These are phyloP conservation scores for Cutaneotrichosporon sp. DNA, from an alignment of 1,284 basidiomycete genomes.

Conservation along the genomic window DNA sequence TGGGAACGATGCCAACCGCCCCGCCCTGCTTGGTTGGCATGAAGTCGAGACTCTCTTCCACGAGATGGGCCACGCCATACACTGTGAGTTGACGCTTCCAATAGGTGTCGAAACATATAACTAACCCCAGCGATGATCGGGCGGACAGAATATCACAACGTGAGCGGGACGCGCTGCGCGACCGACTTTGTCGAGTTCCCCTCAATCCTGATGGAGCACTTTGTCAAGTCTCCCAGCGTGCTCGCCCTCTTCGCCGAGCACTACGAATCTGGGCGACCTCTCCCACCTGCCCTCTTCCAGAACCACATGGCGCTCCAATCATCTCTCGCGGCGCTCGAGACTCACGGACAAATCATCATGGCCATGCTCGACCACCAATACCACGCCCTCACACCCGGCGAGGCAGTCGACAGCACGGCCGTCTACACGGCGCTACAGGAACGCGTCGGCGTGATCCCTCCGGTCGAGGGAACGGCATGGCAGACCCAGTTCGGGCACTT, in stretches of 20 bases:
- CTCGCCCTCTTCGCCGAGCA: conserved; percentile 72
- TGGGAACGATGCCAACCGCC: conserved; percentile 60
- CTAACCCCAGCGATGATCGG: conserved; percentile 79
- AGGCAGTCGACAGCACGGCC: conserved; percentile 67
- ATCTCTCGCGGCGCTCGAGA: conserved; percentile 64
- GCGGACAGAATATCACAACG: conserved; percentile 95
- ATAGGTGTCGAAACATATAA: too few species aligned
- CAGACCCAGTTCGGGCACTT: conserved; percentile 95
- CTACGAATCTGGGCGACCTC: conserved; percentile 62
- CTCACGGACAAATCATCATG: conserved; percentile 86
- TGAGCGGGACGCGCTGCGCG: conserved; percentile 95
- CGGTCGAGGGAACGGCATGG: conserved; percentile 79
- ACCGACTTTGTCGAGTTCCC: conserved; percentile 98
- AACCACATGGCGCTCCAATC: conserved; percentile 49
- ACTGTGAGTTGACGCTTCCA: conserved; percentile 66
- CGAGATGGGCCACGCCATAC: conserved; percentile 99
- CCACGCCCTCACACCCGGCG: conserved; percentile 64
- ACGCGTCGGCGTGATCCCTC: conserved; percentile 73
- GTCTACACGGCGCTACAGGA: conserved; percentile 66
- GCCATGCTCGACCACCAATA: conserved; percentile 87
- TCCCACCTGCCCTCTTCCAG: conserved; percentile 63
- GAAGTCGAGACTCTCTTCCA: conserved; percentile 95
- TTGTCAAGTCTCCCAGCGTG: conserved; percentile 79
- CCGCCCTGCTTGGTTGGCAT: conserved; percentile 82
- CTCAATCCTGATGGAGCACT: conserved; percentile 97